Evolutionary conservation across 441 rosid genomes (phyloP).

Genomic region (Mallotus repandus): DNA sequence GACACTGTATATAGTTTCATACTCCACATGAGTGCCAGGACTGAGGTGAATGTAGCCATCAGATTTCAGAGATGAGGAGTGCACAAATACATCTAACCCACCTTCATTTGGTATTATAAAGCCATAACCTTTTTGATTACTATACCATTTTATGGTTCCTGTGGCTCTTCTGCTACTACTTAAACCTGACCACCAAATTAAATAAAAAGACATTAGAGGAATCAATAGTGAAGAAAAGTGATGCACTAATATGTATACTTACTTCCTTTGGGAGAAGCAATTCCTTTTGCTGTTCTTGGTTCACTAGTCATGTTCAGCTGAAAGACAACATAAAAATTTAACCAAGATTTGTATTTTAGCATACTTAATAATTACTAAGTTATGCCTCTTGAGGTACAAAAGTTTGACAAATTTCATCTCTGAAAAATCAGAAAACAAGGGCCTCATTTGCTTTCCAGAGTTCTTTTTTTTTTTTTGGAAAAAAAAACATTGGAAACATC

Average conservation of each 20-base stretch:
- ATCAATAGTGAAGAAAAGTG: neutral
- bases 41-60: conserved; percentile 10
- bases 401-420: no score
- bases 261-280: conserved; percentile 8
- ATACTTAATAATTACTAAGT: neutral
- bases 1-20: neutral
- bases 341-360: neutral
- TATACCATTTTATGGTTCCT: conserved; percentile 22
- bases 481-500: no score
- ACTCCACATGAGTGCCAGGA: conserved; percentile 15
- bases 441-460: no score
- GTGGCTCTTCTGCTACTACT: neutral
- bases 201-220: neutral
- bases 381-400: neutral
- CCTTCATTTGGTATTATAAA: conserved; percentile 16
- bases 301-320: conserved; percentile 13
- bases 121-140: conserved; percentile 16
- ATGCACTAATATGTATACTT: neutral
- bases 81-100: conserved; percentile 11
- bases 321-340: neutral
- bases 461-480: no score
- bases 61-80: conserved; percentile 14
- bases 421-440: no score
- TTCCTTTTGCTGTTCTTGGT: conserved; percentile 5
- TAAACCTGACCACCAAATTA: neutral